Percentiles rank a stretch among this genome's conserved stretches.
Conservation (phyloP, 306 rosid genomes). For the Vigna radiata region DNA sequence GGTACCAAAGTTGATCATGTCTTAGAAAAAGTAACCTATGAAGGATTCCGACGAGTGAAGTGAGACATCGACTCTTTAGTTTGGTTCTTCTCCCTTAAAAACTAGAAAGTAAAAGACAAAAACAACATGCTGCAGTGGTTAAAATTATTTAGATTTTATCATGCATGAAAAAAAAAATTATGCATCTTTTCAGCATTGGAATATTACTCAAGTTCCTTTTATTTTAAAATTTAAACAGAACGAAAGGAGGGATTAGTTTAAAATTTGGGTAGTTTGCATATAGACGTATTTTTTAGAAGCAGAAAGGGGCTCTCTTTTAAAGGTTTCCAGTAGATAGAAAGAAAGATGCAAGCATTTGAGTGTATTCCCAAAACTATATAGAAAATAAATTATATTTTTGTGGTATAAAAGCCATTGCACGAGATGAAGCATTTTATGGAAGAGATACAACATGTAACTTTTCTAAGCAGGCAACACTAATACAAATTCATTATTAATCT, state of each 20-base stretch:
- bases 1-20: too few species aligned
- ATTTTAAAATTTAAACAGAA: not conserved
- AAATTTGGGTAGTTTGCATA: not conserved
- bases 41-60: too few species aligned
- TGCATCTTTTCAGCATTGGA: too few species aligned
- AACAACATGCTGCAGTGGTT: too few species aligned
- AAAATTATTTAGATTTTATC: too few species aligned
- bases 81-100: too few species aligned
- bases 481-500: slow-evolving; percentile 30
- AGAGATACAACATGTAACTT: not conserved
- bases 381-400: not conserved
- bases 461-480: not conserved
- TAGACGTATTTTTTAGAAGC: not conserved
- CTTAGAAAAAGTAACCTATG: too few species aligned
- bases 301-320: too few species aligned
- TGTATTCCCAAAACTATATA: not conserved
- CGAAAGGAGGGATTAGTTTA: not conserved
- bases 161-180: too few species aligned
- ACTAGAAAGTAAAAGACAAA: too few species aligned
- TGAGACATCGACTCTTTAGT: too few species aligned
- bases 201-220: too few species aligned
- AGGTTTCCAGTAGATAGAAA: not conserved
- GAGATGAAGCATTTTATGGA: not conserved
- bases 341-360: not conserved
- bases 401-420: not conserved